phyloP scores from a whole-genome alignment of 1,139 yeast species.

The Protomyces gravidus region DNA sequence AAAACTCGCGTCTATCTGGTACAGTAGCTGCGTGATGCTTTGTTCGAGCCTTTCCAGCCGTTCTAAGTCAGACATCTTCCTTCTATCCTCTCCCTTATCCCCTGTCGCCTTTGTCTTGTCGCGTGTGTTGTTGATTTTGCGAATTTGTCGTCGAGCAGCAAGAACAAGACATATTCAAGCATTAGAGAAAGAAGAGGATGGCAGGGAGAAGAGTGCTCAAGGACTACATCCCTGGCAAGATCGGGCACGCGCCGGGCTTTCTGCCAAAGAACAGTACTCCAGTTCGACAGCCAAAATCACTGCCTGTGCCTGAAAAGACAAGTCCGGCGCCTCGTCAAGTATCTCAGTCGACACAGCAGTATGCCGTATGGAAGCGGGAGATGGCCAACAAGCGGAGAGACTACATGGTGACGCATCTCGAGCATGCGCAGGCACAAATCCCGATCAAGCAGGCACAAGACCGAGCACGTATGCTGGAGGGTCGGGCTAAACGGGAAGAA shows the following conservation, averaged over 20 bases:
- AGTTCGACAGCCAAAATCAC: slow-evolving; percentile 6
- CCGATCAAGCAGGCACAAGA: slow-evolving; percentile 9
- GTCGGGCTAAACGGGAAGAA: slow-evolving; percentile 9
- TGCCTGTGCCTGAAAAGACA: slow-evolving; percentile 7
- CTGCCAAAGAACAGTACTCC: slow-evolving; percentile 8
- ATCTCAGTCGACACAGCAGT: background rate
- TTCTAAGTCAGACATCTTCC: slow-evolving; percentile 6
- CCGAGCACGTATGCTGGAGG: slow-evolving; percentile 1
- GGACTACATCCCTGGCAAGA: slow-evolving; percentile 13
- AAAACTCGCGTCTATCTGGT: slow-evolving; percentile 71
- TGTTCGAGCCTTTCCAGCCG: slow-evolving; percentile 68
- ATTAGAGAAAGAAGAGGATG: background rate
- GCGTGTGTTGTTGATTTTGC: background rate
- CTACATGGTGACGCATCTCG: slow-evolving; percentile 12
- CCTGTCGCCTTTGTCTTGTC: too few species aligned
- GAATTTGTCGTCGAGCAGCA: background rate
- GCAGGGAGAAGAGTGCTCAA: background rate
- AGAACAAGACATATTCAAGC: background rate
- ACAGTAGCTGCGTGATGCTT: slow-evolving; percentile 71
- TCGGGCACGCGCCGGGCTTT: slow-evolving; percentile 13
- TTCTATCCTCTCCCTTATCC: background rate
- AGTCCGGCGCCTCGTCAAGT: slow-evolving; percentile 2
- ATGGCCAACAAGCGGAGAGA: slow-evolving; percentile 3
- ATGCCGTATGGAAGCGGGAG: slow-evolving; percentile 14
- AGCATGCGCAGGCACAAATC: background rate